Evolutionary conservation across 2,329 filamentous ascomycete genomes (phyloP).

Genomic region (Apiospora aurea): DNA sequence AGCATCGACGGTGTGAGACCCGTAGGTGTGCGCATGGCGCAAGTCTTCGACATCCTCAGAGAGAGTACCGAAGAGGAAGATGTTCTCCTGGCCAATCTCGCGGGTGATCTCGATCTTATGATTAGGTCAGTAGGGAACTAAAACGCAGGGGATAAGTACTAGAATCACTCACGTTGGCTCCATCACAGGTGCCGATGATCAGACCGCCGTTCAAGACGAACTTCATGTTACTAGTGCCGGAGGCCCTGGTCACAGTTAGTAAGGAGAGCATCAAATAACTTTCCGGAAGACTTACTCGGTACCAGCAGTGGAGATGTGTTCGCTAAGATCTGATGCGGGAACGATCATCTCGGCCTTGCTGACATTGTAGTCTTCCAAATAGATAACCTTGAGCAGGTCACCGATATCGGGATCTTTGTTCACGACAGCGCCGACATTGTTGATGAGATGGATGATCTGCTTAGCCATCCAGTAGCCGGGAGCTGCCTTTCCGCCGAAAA

Average conservation of each 20-base stretch:
- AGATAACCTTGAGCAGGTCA: constrained; percentile 95
- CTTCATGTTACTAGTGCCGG: constrained; percentile 98
- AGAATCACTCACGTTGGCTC: constrained; percentile 79
- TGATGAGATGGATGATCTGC: constrained; percentile 96
- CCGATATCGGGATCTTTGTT: constrained; percentile 94
- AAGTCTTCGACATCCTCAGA: constrained; percentile 97
- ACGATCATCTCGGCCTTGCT: constrained; percentile 98
- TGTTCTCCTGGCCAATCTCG: constrained; percentile 95
- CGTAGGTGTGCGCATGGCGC: constrained; percentile 88
- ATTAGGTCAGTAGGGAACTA: constrained; percentile 16
- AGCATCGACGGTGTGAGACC: constrained; percentile 77
- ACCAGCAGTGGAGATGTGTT: constrained; percentile 97
- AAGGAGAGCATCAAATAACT: constrained; percentile 23
- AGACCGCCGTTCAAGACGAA: constrained; percentile 97
- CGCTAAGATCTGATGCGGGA: constrained; percentile 93
- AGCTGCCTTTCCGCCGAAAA: constrained; percentile 97
- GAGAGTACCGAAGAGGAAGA: constrained; percentile 97
- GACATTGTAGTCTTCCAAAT: constrained; percentile 98
- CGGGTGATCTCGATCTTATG: constrained; percentile 89
- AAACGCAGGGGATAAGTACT: neutral
- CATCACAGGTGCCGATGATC: constrained; percentile 97
- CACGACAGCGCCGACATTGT: constrained; percentile 86
- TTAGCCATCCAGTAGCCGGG: constrained; percentile 99
- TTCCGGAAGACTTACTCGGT: constrained; percentile 71
- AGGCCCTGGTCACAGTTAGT: constrained; percentile 53